These are phyloP conservation scores for Betula pendula DNA, from an alignment of 306 rosid species.

Conservation along the genomic window DNA sequence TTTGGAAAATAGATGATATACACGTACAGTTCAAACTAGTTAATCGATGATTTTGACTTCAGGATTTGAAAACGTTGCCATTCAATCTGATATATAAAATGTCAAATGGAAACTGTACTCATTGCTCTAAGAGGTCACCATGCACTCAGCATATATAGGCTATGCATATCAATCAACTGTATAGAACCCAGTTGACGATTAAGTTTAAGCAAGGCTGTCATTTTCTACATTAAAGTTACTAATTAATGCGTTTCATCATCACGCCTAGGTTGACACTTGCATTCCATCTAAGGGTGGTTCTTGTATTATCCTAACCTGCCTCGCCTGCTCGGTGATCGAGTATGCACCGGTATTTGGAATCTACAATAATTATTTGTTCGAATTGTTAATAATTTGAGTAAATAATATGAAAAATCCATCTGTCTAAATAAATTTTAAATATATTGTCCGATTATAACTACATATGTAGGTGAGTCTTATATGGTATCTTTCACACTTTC, in stretches of 20 bases:
- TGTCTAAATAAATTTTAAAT: too few species aligned
- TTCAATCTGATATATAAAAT: neutral
- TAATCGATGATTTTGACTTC: neutral
- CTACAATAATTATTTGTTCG: too few species aligned
- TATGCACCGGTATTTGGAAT: too few species aligned
- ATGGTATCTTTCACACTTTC: too few species aligned
- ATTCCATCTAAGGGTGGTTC: neutral
- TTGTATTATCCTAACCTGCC: neutral
- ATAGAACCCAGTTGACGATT: neutral
- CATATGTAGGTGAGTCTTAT: too few species aligned
- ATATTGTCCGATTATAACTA: too few species aligned
- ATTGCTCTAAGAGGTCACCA: slow-evolving; percentile 18
- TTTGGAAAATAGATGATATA: too few species aligned
- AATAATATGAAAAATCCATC: too few species aligned
- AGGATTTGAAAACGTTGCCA: neutral
- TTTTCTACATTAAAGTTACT: neutral
- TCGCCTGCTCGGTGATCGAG: neutral
- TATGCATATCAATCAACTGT: neutral
- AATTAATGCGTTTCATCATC: slow-evolving; percentile 24
- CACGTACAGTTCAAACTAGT: neutral
- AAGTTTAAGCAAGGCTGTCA: neutral
- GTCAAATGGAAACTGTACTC: slow-evolving; percentile 15
- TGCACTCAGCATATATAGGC: slow-evolving; percentile 13
- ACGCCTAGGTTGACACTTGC: neutral
- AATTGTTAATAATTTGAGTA: too few species aligned